Evolutionary conservation across 331 rosid species (phyloP), one percentile per base, ranked within the genome.

Genomic region (Telfairia occidentalis): DNA sequence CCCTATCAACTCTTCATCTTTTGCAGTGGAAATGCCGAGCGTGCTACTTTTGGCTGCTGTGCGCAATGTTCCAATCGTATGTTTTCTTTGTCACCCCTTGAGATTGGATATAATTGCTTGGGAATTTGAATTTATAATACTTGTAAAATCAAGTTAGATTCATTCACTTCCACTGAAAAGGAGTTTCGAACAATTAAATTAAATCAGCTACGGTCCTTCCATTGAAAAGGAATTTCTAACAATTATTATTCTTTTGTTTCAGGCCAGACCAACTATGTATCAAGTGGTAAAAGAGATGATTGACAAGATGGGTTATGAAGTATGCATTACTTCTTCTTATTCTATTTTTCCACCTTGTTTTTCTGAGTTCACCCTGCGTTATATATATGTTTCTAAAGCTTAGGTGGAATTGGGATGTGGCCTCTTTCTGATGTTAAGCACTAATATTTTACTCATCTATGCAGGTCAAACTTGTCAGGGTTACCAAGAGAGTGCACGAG

Each of bases 241-340:
- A 29, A n/a, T 42, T 67, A 38, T 55, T 29, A 24, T 69, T 24
- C 77, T 46, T 40, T 79, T 73, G 65, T 81, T 61, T 73, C 93
- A 95, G 99, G 97, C 96, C 58, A 89, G 99, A 66, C 99, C 99
- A 78, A 95, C 99, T n/a, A 81, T 95, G 78, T 95, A 95, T 85
- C 93, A 95, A 87, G 96, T 89, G 78, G 92, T 95, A 77, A 86
- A 82, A 87, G 97, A 95, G 81, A 95, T 95, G 99, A 69, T 92
- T 70, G 96, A 87, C 77, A 88, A 90, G 82, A 92, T 95, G 99
- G 97, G 96, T 72, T 95, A 95, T 35, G 92, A 92, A 80, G 99
- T 95, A 86, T 34, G 86, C 9, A 54, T 88, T 45, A 64, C 61
- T 48, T 32, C 32, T 53, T 13, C 60, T 75, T n/a, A n/a, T 69